Conservation (phyloP, 1,139 yeast genomes). For the Lodderomyces jiufengensis region DNA sequence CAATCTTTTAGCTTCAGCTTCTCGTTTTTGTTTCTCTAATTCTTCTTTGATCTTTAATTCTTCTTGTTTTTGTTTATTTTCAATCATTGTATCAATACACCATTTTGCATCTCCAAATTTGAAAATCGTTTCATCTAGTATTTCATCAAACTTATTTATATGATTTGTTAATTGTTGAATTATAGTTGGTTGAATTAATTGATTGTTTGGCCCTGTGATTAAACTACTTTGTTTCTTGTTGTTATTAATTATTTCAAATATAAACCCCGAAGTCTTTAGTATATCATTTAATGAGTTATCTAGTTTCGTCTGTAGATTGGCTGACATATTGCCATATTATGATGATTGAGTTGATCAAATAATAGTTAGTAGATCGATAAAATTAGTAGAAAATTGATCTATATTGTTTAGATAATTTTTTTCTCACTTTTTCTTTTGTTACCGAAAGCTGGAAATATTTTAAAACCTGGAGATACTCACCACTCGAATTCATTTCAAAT, state of each 20-base stretch:
- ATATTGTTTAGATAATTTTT: too few species aligned
- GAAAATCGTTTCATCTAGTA: conserved; percentile 41
- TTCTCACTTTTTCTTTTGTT: conserved; percentile 1
- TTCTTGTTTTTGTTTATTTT: conserved; percentile 42
- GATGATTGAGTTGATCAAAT: too few species aligned
- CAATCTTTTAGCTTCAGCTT: conserved; percentile 19
- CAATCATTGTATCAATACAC: conserved; percentile 45
- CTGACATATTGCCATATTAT: conserved; percentile 15
- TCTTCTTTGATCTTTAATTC: conserved; percentile 41
- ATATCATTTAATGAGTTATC: conserved; percentile 41
- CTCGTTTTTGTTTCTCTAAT: conserved; percentile 31
- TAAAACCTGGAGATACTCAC: too few species aligned
- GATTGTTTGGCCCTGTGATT: conserved; percentile 43
- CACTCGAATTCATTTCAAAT: too few species aligned
- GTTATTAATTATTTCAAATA: conserved; percentile 43
- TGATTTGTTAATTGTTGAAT: conserved; percentile 37
- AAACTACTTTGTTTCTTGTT: conserved; percentile 42
- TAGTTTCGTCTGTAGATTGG: conserved; percentile 42
- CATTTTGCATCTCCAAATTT: conserved; percentile 46
- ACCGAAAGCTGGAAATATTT: too few species aligned
- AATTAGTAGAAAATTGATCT: too few species aligned
- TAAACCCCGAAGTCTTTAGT: conserved; percentile 42
- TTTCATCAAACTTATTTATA: conserved; percentile 39
- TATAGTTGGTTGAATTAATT: conserved; percentile 38
- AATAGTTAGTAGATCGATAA: too few species aligned